Base-by-base conservation (phyloP, 352 stramenopile genomes). In the Globisporangium lucens region DNA sequence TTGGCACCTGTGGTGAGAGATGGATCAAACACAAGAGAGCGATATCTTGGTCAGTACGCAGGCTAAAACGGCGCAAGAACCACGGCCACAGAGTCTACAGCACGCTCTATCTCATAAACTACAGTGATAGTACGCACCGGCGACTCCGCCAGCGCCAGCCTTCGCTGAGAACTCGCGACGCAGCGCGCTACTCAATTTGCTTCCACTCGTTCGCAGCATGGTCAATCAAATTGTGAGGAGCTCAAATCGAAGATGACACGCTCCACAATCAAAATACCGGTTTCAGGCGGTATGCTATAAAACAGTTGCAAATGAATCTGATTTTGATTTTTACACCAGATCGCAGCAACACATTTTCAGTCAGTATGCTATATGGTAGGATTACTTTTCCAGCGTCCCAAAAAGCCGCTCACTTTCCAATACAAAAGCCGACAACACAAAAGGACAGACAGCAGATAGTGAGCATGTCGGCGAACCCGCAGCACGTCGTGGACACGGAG, bases 401-500 rank as follows among this genome's bases (percentile, higher is more conserved):
- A 55, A 56, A 56, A 56, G 49, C 57, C 20, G 57, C 43, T 51
- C 35, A 36, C 49, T 63, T 63, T 15, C 17, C 60, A 65, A 65
- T 24, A 12, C 43, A 17, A 51, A 51, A 51, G 43, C 41, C 41
- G n/a, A 49, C 43, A 51, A 49, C 15, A 49, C 41, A 49, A 9
- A 38, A 22, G 41, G 17, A 51, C 43, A 51, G 17, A 17, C 38
- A 46, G 22, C 43, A 51, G 38, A 46, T 7, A 46, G 15, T 5
- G 43, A 51, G 43, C 43, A 94, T 94, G 84, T 89, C 84, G 68
- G 73, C 84, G 35, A 94, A 94, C 70, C 85, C 84, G 69, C 84
- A 95, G 83, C 87, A 95, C 63, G 85, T 94, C 38, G 83, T 96
- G 66, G 88, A 96, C 83, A 94, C 86, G 70, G 89, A 97, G 77